These are phyloP conservation scores for Claviceps maximensis DNA, from an alignment of 2,329 filamentous ascomycete species.

Conservation along the genomic window DNA sequence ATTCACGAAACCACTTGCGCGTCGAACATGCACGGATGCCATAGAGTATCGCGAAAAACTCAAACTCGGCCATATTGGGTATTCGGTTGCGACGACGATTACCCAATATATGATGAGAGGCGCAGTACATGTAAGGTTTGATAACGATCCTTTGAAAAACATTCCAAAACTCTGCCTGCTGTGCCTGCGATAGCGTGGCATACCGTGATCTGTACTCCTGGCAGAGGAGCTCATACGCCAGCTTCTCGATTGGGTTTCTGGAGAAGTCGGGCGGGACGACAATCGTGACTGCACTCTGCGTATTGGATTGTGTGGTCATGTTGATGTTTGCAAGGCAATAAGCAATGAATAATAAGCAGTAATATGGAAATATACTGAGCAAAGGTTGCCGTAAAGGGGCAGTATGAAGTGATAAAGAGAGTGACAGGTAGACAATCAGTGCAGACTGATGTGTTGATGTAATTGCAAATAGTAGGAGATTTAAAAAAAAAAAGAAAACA, in stretches of 20 bases:
- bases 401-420: too few relatives aligned
- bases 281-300: neutral
- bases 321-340: too few relatives aligned
- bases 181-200: neutral
- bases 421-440: too few relatives aligned
- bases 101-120: neutral
- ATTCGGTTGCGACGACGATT: neutral
- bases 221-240: neutral
- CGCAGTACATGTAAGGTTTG: neutral
- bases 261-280: neutral
- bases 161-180: neutral
- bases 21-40: neutral
- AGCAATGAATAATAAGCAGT: too few relatives aligned
- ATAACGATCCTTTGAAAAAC: neutral
- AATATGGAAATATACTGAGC: too few relatives aligned
- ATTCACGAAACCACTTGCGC: neutral
- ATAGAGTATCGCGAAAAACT: neutral
- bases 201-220: neutral
- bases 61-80: neutral
- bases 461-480: too few relatives aligned
- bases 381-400: too few relatives aligned
- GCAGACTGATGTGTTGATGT: too few relatives aligned
- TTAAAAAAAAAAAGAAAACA: too few relatives aligned
- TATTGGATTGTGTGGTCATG: neutral
- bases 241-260: neutral